Evolutionary conservation across 352 stramenopile genomes (phyloP).

Genomic region (Pythium rishiriense): DNA sequence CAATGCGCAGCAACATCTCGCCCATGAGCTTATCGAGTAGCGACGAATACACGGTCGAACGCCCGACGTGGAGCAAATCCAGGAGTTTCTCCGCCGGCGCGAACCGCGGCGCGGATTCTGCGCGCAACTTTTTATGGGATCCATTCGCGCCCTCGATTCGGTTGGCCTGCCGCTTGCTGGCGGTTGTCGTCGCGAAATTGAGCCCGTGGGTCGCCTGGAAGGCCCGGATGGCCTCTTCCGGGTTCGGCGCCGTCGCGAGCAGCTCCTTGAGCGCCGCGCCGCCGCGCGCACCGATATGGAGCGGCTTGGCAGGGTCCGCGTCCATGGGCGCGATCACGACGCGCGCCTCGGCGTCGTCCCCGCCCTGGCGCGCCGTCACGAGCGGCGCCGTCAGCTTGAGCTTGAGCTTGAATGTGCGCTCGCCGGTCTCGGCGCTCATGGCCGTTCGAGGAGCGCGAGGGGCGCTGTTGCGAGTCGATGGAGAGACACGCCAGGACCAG

Average conservation of each 20-base stretch:
- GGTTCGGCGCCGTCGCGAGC: constrained; percentile 80
- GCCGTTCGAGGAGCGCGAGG: background rate
- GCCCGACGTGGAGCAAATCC: constrained; percentile 66
- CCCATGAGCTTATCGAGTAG: constrained; percentile 64
- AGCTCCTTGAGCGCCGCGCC: constrained; percentile 80
- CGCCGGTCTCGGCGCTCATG: constrained; percentile 37
- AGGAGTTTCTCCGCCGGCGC: constrained; percentile 70
- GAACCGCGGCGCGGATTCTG: constrained; percentile 33
- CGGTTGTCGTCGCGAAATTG: constrained; percentile 34
- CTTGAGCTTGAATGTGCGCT: constrained; percentile 49
- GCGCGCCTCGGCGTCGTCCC: constrained; percentile 20
- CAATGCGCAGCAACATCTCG: constrained; percentile 77
- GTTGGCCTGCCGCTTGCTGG: background rate
- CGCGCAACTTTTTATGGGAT: constrained; percentile 6
- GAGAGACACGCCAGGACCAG: background rate
- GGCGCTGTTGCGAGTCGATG: no score
- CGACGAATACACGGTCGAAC: constrained; percentile 66
- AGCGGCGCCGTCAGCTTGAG: constrained; percentile 51
- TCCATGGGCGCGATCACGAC: constrained; percentile 27
- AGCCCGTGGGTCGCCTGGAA: constrained; percentile 76
- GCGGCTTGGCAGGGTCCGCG: constrained; percentile 32
- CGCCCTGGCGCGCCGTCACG: constrained; percentile 15
- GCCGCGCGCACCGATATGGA: constrained; percentile 71
- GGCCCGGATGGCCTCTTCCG: constrained; percentile 77
- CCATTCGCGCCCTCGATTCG: constrained; percentile 7